Evolutionary conservation across 176 grass and related monocot genomes (phyloP).

Genomic region (Oryza nivara): DNA sequence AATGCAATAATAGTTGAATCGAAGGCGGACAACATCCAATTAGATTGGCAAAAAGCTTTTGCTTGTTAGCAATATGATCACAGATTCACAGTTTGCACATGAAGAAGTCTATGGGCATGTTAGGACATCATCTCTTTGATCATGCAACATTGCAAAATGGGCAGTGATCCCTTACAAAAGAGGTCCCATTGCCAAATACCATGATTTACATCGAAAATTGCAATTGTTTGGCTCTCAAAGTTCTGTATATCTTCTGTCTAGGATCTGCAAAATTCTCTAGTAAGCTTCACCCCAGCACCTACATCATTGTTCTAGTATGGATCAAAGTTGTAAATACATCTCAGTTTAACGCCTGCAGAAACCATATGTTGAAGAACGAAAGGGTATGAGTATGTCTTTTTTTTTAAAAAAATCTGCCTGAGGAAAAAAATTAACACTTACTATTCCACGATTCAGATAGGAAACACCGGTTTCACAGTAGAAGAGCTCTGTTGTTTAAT

Average conservation of each 20-base stretch:
- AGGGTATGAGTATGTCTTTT: neutral
- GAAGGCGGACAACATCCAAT: neutral
- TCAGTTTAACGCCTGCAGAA: conserved; percentile 33
- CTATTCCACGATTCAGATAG: conserved; percentile 32
- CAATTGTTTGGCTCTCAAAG: conserved; percentile 16
- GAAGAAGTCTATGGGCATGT: neutral
- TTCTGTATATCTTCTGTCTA: conserved; percentile 27
- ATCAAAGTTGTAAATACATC: conserved; percentile 8
- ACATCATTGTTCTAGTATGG: conserved; percentile 29
- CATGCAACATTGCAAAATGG: neutral
- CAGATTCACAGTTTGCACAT: neutral
- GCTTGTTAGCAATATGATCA: conserved; percentile 16
- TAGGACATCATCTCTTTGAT: neutral
- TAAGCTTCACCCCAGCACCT: conserved; percentile 36
- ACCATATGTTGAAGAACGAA: neutral
- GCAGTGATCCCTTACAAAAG: neutral
- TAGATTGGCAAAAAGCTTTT: neutral
- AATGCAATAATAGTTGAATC: neutral
- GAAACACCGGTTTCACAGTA: conserved; percentile 42
- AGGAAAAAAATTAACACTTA: neutral
- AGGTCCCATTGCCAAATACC: conserved; percentile 19
- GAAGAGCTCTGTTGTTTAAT: conserved; percentile 51
- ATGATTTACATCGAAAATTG: conserved; percentile 24
- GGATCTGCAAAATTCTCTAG: conserved; percentile 30
- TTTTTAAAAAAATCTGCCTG: neutral